Base-by-base conservation (phyloP, 192 early-diverging fungal genomes). In the Spizellomyces punctatus region DNA sequence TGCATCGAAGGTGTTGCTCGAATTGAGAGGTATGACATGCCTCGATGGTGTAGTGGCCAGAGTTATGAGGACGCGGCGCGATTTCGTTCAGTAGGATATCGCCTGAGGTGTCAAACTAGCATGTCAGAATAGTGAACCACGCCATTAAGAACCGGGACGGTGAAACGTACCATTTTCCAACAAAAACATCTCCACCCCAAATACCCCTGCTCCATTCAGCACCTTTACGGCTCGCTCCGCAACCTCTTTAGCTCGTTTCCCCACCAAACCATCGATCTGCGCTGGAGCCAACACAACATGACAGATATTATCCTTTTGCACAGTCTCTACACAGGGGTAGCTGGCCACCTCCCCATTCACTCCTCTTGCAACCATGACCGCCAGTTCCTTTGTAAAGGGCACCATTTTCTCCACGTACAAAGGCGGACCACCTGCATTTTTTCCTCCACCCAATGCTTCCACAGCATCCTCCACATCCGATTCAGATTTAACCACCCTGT, bases 11-110 rank as follows among this genome's bases (percentile, higher is more conserved):
- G 73, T 94, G 89, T 62, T 94, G 91, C 73, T 99, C 98, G 75
- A 92, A 99, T 81, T 99, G 98, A 43, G 95, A 97, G 10, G 98
- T 99, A 73, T 93, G 81, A 76, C 95, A 98, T 1, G 96, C 95
- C 72, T 99, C 98, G 71, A 94, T 96, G 8, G 98, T 98, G 76
- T 98, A 98, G 77, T 99, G 98, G 74, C 98, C 98, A 63, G 95
- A 97, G 82, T 99, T 99, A 83, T 99, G 98, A 22, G 98, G 96
- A 8, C 98, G 91, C 46, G 98, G 98, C 12, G 98, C 98, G 72
- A 99, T 96, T 81, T 99, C 98, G 78, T 99, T 99, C 72, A 99
- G 81, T 19, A 94, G 77, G 60, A 99, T 89, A 6, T 86, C 80
- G 48, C 86, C 91, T 91, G 22, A 46, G 55, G 19, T 47, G 22